Evolutionary conservation across 1,139 yeast species (phyloP).

Genomic region (Taphrina communis): DNA sequence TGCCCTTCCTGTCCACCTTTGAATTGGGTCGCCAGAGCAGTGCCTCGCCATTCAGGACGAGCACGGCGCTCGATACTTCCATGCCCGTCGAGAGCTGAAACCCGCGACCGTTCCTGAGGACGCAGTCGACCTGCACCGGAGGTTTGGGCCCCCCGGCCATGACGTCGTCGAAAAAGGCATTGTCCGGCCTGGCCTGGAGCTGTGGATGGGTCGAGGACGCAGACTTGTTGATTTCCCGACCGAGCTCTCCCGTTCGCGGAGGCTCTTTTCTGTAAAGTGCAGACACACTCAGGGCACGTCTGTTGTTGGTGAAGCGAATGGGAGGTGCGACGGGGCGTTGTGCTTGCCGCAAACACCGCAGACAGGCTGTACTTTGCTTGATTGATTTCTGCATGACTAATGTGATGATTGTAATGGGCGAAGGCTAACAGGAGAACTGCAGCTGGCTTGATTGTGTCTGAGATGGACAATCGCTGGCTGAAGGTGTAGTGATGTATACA

Average conservation of each 20-base stretch:
- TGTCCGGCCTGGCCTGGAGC: slow-evolving; percentile 34
- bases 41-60: slow-evolving; percentile 36
- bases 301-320: not conserved
- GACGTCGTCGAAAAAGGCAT: slow-evolving; percentile 40
- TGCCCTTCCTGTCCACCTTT: slow-evolving; percentile 30
- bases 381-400: not conserved
- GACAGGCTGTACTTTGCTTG: not conserved
- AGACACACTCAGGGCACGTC: slow-evolving; percentile 1
- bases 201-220: slow-evolving; percentile 25
- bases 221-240: slow-evolving; percentile 21
- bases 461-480: no score
- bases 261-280: not conserved
- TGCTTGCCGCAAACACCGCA: not conserved
- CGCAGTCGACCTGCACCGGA: slow-evolving; percentile 37
- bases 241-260: slow-evolving; percentile 10
- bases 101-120: slow-evolving; percentile 36
- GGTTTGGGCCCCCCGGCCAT: slow-evolving; percentile 35
- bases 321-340: not conserved
- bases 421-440: no score
- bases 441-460: no score
- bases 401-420: no score
- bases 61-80: slow-evolving; percentile 33
- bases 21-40: slow-evolving; percentile 34
- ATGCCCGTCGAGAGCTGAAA: slow-evolving; percentile 38
- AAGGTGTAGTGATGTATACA: no score